Evolutionary conservation across 768 basidiomycete species (phyloP), one percentile per base, ranked within the genome.

Genomic region (Solioccasus polychromus): DNA sequence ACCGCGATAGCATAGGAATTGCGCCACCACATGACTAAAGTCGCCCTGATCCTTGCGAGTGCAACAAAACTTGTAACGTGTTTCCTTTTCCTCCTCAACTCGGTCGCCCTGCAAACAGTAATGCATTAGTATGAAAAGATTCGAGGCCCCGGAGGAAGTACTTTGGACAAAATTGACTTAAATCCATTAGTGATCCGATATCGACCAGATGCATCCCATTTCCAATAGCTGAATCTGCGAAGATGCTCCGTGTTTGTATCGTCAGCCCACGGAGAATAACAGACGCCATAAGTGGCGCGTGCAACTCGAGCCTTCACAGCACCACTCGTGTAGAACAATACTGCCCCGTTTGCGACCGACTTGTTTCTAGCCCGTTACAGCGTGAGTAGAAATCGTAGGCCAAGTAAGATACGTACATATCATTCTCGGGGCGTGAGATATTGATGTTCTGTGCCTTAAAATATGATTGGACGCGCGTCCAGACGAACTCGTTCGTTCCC

Each of bases 151-250:
- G 18, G 22, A 18, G n/a, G 17, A 1, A 7, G 31, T 15, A 17
- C 28, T 12, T 37, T 7, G 20, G 23, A 18, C 12, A 6, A 26
- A 9, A 6, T 14, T 1, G 37, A 42, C 54, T 55, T 48, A 17
- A 55, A 55, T 28, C 32, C 50, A 2, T 42, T 45, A 8, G 54
- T 52, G 39, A 55, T 47, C 11, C 39, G 46, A 31, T 17, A 4
- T 5, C 43, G 22, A 2, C 52, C 52, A 1, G 45, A 25, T 12
- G 48, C 41, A 18, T 55, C 44, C 1, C 1, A 32, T 25, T 55
- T 48, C 53, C 53, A 55, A 4, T 19, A 3, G 2, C 10, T 6
- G 31, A 39, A 42, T 32, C 54, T 54, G 12, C 31, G 39, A 20
- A 41, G 3, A 8, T 50, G 52, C 20, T 55, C 44, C 5, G 17